Evolutionary conservation across 1,284 basidiomycete species (phyloP).

Genomic region (Afroboletus lepidellus): DNA sequence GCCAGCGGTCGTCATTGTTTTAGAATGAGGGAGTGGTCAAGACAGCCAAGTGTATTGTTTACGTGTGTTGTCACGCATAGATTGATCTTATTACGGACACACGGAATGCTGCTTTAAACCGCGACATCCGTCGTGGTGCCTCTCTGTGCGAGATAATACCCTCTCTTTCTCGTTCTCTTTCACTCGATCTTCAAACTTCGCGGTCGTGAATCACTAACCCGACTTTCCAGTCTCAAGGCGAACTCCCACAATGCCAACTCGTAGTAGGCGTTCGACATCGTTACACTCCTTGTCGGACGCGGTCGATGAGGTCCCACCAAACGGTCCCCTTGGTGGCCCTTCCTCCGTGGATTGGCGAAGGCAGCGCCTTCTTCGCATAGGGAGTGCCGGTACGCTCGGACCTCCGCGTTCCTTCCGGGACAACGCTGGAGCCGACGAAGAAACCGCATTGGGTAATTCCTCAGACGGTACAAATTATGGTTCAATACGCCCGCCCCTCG

Average conservation of each 20-base stretch:
- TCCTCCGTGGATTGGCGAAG: constrained; percentile 34
- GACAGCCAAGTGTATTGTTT: constrained; percentile 13
- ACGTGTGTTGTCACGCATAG: constrained; percentile 18
- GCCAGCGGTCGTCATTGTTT: constrained; percentile 41
- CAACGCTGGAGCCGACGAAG: constrained; percentile 14
- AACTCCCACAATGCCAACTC: constrained; percentile 19
- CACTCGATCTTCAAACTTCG: not conserved
- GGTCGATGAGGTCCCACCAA: constrained; percentile 10
- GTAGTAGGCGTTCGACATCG: constrained; percentile 19
- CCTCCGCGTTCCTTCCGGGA: constrained; percentile 4
- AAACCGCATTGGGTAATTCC: constrained; percentile 17
- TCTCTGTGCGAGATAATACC: not conserved
- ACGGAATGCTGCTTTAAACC: not conserved
- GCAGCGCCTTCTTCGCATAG: constrained; percentile 33
- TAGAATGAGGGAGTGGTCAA: constrained; percentile 10
- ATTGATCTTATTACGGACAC: not conserved
- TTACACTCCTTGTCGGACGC: constrained; percentile 19
- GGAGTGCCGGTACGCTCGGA: constrained; percentile 3
- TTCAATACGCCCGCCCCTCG: constrained; percentile 10
- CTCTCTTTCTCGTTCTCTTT: not conserved
- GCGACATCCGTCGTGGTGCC: not conserved
- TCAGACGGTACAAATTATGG: constrained; percentile 18
- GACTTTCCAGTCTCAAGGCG: not conserved
- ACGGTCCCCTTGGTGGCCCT: constrained; percentile 29
- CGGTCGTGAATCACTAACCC: not conserved